Base-by-base conservation (phyloP, 495 filamentous ascomycete species). In the Staphylotrichum longicolle region DNA sequence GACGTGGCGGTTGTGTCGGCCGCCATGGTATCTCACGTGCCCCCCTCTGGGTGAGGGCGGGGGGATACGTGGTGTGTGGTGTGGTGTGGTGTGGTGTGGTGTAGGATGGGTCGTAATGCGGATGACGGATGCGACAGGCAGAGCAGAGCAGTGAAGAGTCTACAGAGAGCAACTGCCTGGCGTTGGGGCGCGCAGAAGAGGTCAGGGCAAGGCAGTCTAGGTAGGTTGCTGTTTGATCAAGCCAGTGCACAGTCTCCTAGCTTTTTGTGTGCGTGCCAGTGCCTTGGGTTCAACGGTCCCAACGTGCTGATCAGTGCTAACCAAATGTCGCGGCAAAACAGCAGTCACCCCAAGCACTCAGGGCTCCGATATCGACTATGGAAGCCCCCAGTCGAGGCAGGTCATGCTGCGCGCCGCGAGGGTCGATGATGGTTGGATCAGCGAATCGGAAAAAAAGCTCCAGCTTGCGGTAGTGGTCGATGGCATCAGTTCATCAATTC, bases 391-490 rank as follows among this genome's bases (percentile, higher is more conserved):
- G 39, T 9, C 27, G 54, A 54, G 49, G 11, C 55, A n/a, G 54
- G 46, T 69, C 69, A 71, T 71, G 45, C 66, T 71, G 65, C 64
- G 64, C 42, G 34, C 46, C 53, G 60, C 44, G 35, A 58, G 14
- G 39, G 61, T 54, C 27, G 61, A 57, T 15, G 37, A 42, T 30
- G 40, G 14, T 20, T 57, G 34, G 48, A 20, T 39, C 33, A 58
- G 42, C 35, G 44, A 47, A 35, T 5, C 30, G 49, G 48, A 20
- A 48, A 20, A 48, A 55, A 61, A 61, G 45, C 49, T 60, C 35
- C 30, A 41, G 15, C 33, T 61, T 40, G 44, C 11, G 27, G 35
- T 32, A 54, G 56, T 58, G 48, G 48, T 33, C 34, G 51, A 32
- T 47, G 41, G 50, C 15, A 54, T 53, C 58, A 46, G 34, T 47